phyloP scores from a whole-genome alignment of 768 basidiomycete species.

The Boletus rubroflammeus region DNA sequence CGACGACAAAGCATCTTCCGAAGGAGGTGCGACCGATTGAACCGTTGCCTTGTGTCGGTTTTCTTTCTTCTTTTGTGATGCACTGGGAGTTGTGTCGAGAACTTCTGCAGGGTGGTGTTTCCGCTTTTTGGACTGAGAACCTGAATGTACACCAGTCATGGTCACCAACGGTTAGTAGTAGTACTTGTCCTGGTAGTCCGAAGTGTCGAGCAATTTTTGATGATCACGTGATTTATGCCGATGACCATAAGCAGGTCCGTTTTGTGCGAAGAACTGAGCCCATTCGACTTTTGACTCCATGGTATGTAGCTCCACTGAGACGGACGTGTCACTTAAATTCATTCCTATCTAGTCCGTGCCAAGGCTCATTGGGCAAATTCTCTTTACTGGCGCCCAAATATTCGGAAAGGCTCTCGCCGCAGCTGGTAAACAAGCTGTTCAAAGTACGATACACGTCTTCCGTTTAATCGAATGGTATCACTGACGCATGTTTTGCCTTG shows the following conservation, averaged over 20 bases:
- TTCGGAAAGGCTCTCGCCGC: constrained; percentile 89
- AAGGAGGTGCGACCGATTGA: neutral
- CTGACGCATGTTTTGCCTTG: neutral
- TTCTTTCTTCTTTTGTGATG: constrained; percentile 36
- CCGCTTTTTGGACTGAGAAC: constrained; percentile 44
- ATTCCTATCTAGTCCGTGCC: constrained; percentile 63
- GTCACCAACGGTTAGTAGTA: neutral
- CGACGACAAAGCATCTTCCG: constrained; percentile 6
- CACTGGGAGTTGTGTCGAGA: constrained; percentile 18
- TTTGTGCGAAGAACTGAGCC: neutral
- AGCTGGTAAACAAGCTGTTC: constrained; percentile 87
- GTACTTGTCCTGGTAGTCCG: neutral
- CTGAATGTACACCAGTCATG: constrained; percentile 11
- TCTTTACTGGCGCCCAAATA: constrained; percentile 73
- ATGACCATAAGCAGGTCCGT: neutral
- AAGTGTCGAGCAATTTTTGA: constrained; percentile 8
- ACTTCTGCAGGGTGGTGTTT: constrained; percentile 37
- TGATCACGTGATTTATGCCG: constrained; percentile 18
- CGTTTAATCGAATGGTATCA: neutral
- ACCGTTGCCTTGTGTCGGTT: constrained; percentile 21
- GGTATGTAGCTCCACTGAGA: constrained; percentile 11
- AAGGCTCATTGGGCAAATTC: constrained; percentile 72
- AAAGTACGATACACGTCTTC: constrained; percentile 58
- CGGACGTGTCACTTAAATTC: neutral
- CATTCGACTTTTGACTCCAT: constrained; percentile 13